Evolutionary conservation across 1,284 basidiomycete genomes (phyloP).

Genomic region (Leccinum fuscescens): DNA sequence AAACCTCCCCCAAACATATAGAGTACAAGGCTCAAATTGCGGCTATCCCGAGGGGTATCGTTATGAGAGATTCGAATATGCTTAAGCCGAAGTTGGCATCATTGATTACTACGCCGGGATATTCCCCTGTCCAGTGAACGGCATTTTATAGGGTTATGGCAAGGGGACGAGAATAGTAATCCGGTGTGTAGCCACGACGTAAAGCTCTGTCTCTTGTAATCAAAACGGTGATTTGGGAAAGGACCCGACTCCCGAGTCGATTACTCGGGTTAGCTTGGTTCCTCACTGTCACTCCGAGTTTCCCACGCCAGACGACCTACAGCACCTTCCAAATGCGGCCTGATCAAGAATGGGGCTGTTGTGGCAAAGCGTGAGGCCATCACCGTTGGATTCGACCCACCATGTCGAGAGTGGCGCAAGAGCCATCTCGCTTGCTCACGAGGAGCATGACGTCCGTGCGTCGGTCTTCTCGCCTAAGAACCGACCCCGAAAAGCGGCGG

Average conservation of each 20-base stretch:
- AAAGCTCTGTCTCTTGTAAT: not conserved
- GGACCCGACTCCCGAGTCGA: not conserved
- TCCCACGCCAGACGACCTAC: constrained; percentile 28
- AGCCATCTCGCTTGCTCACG: constrained; percentile 17
- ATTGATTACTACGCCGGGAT: not conserved
- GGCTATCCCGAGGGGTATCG: not conserved
- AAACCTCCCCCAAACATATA: not conserved
- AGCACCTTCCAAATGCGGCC: constrained; percentile 34
- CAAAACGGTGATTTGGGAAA: not conserved
- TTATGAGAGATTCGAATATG: not conserved
- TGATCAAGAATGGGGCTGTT: constrained; percentile 9
- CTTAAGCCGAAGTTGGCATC: not conserved
- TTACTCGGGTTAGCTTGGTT: not conserved
- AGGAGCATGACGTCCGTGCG: constrained; percentile 26
- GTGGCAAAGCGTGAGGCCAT: not conserved
- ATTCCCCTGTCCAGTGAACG: not conserved
- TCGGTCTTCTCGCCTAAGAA: constrained; percentile 26
- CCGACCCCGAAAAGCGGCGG: not conserved
- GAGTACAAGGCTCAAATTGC: not conserved
- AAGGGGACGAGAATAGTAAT: not conserved
- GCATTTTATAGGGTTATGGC: constrained; percentile 1
- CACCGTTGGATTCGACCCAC: constrained; percentile 6
- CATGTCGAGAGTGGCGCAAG: constrained; percentile 19
- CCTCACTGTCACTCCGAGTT: not conserved
- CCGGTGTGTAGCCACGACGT: not conserved